phyloP scores from a whole-genome alignment of 2,329 filamentous ascomycete species.

The Zasmidium angulare region DNA sequence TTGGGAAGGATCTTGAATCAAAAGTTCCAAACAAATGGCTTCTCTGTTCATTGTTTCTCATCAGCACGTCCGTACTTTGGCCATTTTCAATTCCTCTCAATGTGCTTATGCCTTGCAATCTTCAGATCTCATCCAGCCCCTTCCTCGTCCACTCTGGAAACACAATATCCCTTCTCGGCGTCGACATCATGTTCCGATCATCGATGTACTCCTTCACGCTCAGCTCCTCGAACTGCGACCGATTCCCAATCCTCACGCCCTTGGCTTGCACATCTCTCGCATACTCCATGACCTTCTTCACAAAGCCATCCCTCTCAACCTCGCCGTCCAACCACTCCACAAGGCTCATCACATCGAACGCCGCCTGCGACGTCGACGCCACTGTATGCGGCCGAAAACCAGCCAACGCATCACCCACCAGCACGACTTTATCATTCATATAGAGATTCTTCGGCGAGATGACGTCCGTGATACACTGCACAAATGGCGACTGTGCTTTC shows the following conservation, averaged over 20 bases:
- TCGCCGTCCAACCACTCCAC: constrained; percentile 43
- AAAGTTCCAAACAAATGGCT: not conserved
- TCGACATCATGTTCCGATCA: constrained; percentile 26
- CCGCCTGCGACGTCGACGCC: constrained; percentile 47
- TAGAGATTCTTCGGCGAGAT: constrained; percentile 41
- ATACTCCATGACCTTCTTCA: constrained; percentile 39
- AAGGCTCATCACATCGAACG: constrained; percentile 43
- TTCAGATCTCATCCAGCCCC: constrained; percentile 15
- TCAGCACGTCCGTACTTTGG: no score
- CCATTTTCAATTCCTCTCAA: no score
- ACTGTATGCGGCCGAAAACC: constrained; percentile 49
- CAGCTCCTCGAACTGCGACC: constrained; percentile 42
- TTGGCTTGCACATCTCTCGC: constrained; percentile 40
- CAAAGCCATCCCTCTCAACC: constrained; percentile 38
- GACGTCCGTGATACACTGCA: constrained; percentile 47
- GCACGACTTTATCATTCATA: constrained; percentile 42
- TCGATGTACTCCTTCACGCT: constrained; percentile 40
- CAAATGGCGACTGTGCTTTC: constrained; percentile 43
- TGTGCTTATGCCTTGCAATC: no score
- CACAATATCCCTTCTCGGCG: constrained; percentile 14
- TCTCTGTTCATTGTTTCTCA: no score
- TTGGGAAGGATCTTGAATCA: not conserved
- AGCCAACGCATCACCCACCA: constrained; percentile 49
- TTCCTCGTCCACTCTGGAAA: constrained; percentile 23
- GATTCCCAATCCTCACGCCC: constrained; percentile 41